Evolutionary conservation across 2,329 filamentous ascomycete genomes (phyloP), one percentile per base, ranked within the genome.

Genomic region (Chaetothyriales sp.): DNA sequence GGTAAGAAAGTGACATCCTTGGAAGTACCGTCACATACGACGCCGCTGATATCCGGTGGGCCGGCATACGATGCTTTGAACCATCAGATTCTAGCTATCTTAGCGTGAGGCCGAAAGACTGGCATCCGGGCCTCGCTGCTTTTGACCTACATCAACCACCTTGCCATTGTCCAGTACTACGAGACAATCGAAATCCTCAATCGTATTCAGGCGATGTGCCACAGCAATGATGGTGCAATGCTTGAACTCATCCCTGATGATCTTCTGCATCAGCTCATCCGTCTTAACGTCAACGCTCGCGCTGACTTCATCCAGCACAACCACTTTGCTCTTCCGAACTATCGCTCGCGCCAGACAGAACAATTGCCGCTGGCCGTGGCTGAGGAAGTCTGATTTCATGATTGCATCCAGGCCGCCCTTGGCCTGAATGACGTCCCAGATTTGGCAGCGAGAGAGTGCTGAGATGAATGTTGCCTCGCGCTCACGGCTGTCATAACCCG

Each of bases 301-400:
- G 6, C 59, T 64, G 13, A 59, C 63, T 58, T 73, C 70, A 52
- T 73, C 70, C n/a, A 73, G 64, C 44, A 73, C 64, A 9, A 72
- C 61, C 51, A 72, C 67, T 25, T 64, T 67, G 47, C 68, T 67
- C 5, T 63, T 63, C 8, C 73, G 66, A 7, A 83, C 63, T 15
- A 83, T 70, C 0, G 78, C 81, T 0, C 80, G 66, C 0, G 77
- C 80, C 1, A 85, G 70, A 55, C 75, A 79, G 57, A 85, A 81
- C 0, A 85, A 69, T 59, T 85, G 81, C 47, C 73, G 74, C 62
- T 84, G 81, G 0, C 82, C 81, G 25, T 75, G 73, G 2, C 72
- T 76, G 6, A 81, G 66, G 47, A 69, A 66, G 5, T 75, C 69
- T 1, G 70, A 66, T 18, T 70, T 67, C 54, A 82, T 69, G 1